Percentiles rank a stretch among this genome's conserved stretches.
Conservation (phyloP, 75 land plant species). For the Sequoia sempervirens region DNA sequence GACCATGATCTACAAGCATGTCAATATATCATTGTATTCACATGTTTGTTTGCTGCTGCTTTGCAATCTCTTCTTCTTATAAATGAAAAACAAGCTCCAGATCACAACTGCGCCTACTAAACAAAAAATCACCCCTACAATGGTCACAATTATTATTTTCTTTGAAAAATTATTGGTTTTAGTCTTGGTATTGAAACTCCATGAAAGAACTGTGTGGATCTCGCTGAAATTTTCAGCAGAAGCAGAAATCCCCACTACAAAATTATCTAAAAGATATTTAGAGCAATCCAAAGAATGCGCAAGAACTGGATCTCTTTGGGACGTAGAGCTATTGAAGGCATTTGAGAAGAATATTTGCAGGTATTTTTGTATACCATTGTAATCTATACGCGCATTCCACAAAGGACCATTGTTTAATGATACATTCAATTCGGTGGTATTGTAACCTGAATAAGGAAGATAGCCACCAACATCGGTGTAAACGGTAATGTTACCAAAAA, state of each 20-base stretch:
- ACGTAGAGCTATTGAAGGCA: too few species aligned
- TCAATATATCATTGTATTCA: slow-evolving; percentile 16
- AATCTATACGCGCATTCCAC: too few species aligned
- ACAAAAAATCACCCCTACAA: neutral
- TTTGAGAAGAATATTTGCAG: too few species aligned
- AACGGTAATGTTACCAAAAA: too few species aligned
- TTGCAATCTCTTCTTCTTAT: neutral
- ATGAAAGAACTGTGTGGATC: too few species aligned
- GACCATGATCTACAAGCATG: slow-evolving; percentile 15
- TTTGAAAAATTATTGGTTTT: neutral
- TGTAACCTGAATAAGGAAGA: too few species aligned
- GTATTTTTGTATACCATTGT: too few species aligned
- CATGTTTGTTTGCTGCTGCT: neutral
- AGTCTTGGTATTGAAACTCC: too few species aligned
- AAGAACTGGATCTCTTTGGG: neutral
- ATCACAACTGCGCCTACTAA: neutral
- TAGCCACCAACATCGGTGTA: too few species aligned
- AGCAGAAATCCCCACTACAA: neutral
- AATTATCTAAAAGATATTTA: neutral
- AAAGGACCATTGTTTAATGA: too few species aligned
- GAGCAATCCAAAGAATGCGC: neutral
- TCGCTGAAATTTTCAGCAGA: neutral
- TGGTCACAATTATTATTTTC: neutral
- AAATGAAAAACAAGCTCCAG: neutral
- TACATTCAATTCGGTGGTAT: too few species aligned